Evolutionary conservation across 192 early-diverging fungal species (phyloP).

Genomic region (Geranomyces variabilis): DNA sequence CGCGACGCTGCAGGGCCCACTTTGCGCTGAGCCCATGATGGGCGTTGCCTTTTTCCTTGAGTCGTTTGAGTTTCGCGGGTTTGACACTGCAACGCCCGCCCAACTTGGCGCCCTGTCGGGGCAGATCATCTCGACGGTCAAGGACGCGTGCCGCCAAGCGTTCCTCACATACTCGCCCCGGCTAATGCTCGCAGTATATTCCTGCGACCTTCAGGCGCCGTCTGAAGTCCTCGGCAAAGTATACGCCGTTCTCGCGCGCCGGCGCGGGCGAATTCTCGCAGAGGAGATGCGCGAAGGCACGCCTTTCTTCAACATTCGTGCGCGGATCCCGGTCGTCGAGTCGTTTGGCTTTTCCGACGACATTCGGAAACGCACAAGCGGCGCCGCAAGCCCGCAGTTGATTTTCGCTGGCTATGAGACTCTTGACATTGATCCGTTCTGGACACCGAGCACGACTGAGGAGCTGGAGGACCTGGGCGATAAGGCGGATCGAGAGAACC

Average conservation of each 20-base stretch:
- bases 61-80: constrained; percentile 46
- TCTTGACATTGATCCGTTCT: constrained; percentile 94
- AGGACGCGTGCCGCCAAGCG: constrained; percentile 78
- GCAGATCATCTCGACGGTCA: constrained; percentile 85
- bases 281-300: constrained; percentile 99
- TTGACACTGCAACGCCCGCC: not conserved
- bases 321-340: constrained; percentile 91
- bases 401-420: constrained; percentile 95
- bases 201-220: constrained; percentile 95
- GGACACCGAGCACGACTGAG: constrained; percentile 97
- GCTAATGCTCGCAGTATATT: constrained; percentile 94
- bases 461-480: constrained; percentile 98
- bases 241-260: constrained; percentile 87
- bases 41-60: constrained; percentile 84
- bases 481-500: constrained; percentile 94
- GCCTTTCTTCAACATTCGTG: constrained; percentile 88
- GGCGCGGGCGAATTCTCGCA: constrained; percentile 88
- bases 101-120: constrained; percentile 62
- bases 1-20: constrained; percentile 82
- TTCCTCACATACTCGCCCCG: constrained; percentile 95
- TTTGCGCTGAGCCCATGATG: constrained; percentile 91
- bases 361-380: constrained; percentile 93
- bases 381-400: constrained; percentile 92
- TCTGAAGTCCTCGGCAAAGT: constrained; percentile 95
- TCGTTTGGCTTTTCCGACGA: constrained; percentile 99